Evolutionary conservation across 1,139 yeast genomes (phyloP).

Genomic region (Saccharomyces hybrid): DNA sequence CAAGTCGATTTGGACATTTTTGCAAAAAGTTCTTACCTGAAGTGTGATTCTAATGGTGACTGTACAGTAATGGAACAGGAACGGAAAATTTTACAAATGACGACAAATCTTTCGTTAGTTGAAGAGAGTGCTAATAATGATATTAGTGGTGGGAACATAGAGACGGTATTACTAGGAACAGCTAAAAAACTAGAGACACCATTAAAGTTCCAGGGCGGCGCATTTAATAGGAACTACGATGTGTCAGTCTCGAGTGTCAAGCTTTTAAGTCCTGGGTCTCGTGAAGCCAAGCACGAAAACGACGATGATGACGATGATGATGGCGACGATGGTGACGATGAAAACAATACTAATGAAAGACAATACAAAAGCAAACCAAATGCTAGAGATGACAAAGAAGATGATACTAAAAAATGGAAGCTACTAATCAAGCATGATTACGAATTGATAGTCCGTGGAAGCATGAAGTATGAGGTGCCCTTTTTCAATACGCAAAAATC

Average conservation of each 20-base stretch:
- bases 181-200: conserved; percentile 63
- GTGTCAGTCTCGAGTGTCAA: conserved; percentile 62
- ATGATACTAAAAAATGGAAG: conserved; percentile 54
- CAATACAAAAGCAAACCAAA: neutral
- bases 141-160: conserved; percentile 23
- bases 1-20: conserved; percentile 77
- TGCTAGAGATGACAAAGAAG: conserved; percentile 33
- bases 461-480: conserved; percentile 68
- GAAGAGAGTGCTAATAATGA: neutral
- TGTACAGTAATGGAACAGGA: neutral
- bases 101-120: neutral
- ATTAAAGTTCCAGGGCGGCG: conserved; percentile 67
- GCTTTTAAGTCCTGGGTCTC: conserved; percentile 66
- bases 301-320: conserved; percentile 13
- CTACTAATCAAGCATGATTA: conserved; percentile 72
- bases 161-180: conserved; percentile 74
- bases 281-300: conserved; percentile 34
- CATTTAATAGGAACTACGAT: conserved; percentile 54
- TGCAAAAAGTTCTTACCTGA: conserved; percentile 61
- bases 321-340: neutral
- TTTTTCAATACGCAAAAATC: conserved; percentile 49
- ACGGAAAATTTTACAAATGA: neutral
- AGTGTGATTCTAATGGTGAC: conserved; percentile 15
- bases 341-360: neutral
- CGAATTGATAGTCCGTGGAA: conserved; percentile 78